Evolutionary conservation across 306 rosid genomes (phyloP).

Genomic region (Vigna mungo): DNA sequence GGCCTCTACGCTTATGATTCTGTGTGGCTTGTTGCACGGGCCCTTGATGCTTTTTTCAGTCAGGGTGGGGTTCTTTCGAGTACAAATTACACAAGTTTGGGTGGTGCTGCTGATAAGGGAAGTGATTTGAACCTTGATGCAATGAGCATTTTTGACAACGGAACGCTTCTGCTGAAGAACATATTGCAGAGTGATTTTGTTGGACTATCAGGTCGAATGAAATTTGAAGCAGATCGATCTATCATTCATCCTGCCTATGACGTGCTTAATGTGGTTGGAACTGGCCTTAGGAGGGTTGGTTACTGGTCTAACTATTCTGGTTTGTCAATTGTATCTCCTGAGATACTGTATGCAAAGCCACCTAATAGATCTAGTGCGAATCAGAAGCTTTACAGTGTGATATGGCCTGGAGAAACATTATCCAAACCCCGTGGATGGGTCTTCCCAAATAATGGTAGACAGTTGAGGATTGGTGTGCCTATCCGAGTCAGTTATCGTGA

Average conservation of each 20-base stretch:
- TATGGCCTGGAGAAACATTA: constrained; percentile 95
- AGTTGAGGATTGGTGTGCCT: constrained; percentile 82
- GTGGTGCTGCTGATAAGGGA: constrained; percentile 37
- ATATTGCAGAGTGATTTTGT: constrained; percentile 67
- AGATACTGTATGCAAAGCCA: constrained; percentile 72
- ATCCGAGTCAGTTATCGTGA: constrained; percentile 72
- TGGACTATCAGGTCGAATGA: constrained; percentile 80
- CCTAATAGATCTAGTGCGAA: constrained; percentile 77
- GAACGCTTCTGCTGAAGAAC: constrained; percentile 65
- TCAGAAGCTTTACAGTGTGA: constrained; percentile 63
- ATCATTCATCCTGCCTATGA: constrained; percentile 85
- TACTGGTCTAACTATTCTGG: constrained; percentile 99
- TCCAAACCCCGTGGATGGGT: constrained; percentile 96
- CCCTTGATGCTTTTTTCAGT: constrained; percentile 73
- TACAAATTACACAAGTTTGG: constrained; percentile 70
- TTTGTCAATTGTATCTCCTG: constrained; percentile 77
- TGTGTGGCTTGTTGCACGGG: constrained; percentile 81
- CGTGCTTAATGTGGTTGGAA: constrained; percentile 76
- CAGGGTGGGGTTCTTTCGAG: constrained; percentile 73
- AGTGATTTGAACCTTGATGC: constrained; percentile 80
- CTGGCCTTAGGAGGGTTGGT: constrained; percentile 75
- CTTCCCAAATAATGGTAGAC: constrained; percentile 86
- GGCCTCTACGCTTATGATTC: constrained; percentile 94
- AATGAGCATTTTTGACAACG: constrained; percentile 84
- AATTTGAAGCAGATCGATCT: constrained; percentile 63